Evolutionary conservation across 2,329 filamentous ascomycete species (phyloP).

Genomic region (Aureobasidium sp.): DNA sequence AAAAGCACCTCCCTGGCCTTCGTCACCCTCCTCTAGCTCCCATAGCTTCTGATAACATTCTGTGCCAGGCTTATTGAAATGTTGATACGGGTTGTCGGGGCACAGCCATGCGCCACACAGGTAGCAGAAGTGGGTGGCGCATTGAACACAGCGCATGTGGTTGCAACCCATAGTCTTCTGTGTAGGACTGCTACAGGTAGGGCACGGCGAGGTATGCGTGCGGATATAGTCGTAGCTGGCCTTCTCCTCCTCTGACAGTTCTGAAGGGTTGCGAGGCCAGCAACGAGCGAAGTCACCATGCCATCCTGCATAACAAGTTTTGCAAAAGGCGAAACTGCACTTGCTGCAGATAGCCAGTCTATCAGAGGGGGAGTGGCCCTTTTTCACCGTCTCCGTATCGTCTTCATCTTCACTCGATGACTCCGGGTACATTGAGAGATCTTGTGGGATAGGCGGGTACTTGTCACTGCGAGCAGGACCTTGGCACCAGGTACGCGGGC

Average conservation of each 20-base stretch:
- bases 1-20: constrained; percentile 36
- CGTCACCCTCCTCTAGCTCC: constrained; percentile 78
- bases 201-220: constrained; percentile 76
- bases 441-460: constrained; percentile 36
- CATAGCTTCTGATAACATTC: constrained; percentile 76
- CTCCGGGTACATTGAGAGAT: constrained; percentile 32
- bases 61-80: constrained; percentile 68
- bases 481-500: constrained; percentile 85
- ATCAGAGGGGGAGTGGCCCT: constrained; percentile 35
- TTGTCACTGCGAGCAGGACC: constrained; percentile 61
- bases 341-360: constrained; percentile 79
- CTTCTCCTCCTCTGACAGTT: constrained; percentile 75
- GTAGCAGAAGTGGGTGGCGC: constrained; percentile 90
- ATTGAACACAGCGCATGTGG: constrained; percentile 90
- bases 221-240: constrained; percentile 78
- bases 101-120: constrained; percentile 83
- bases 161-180: constrained; percentile 95
- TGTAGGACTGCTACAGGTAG: constrained; percentile 73
- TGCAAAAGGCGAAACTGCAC: constrained; percentile 83
- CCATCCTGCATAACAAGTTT: constrained; percentile 70
- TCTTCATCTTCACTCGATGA: constrained; percentile 29
- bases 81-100: constrained; percentile 71
- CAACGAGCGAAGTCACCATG: constrained; percentile 79
- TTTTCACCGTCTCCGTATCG: neutral
- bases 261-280: constrained; percentile 55